phyloP scores from a whole-genome alignment of 768 basidiomycete species.

The Amanita fuliginea region DNA sequence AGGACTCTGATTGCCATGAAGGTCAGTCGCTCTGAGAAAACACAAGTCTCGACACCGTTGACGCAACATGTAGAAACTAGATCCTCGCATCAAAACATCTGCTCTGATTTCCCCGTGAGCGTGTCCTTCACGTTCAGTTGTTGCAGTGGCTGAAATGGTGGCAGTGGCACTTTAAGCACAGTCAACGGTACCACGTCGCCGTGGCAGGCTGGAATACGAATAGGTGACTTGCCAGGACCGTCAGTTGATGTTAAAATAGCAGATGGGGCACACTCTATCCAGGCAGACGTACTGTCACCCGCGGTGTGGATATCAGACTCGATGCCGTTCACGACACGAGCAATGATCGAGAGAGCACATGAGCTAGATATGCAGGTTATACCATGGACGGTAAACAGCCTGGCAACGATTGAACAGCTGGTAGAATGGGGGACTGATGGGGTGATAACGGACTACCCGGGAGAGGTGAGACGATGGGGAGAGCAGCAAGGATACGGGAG shows the following conservation, averaged over 20 bases:
- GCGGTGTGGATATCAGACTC: slow-evolving; percentile 32
- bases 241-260: slow-evolving; percentile 49
- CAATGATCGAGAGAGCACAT: slow-evolving; percentile 66
- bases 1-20: slow-evolving; percentile 65
- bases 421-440: slow-evolving; percentile 57
- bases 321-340: slow-evolving; percentile 48
- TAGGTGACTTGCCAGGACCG: slow-evolving; percentile 53
- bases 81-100: slow-evolving; percentile 43
- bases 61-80: slow-evolving; percentile 27
- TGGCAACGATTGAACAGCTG: slow-evolving; percentile 51
- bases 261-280: slow-evolving; percentile 55
- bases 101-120: slow-evolving; percentile 59
- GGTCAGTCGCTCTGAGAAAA: slow-evolving; percentile 19
- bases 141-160: neutral
- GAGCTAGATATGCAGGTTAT: slow-evolving; percentile 49
- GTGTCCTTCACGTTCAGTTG: neutral
- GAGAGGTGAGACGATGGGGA: slow-evolving; percentile 42
- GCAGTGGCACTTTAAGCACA: slow-evolving; percentile 25
- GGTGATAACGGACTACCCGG: slow-evolving; percentile 69
- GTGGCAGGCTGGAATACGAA: slow-evolving; percentile 61
- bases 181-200: slow-evolving; percentile 35
- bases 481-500: slow-evolving; percentile 41
- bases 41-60: neutral
- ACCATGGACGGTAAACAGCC: slow-evolving; percentile 66
- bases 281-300: slow-evolving; percentile 58